These are phyloP conservation scores for Pichia californica DNA, from an alignment of 805 yeast genomes.

Conservation along the genomic window DNA sequence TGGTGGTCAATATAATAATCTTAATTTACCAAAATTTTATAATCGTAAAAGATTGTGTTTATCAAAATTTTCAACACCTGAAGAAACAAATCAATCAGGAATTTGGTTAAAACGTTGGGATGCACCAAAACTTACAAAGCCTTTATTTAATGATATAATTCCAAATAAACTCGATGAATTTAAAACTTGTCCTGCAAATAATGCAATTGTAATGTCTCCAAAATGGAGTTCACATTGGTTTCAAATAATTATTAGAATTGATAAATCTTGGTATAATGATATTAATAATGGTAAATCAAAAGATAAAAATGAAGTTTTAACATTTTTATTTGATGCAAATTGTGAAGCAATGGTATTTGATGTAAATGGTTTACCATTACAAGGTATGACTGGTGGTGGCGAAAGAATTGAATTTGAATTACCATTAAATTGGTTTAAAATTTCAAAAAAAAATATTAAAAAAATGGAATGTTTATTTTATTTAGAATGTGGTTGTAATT, in stretches of 20 bases:
- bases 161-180: constrained; percentile 41
- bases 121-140: constrained; percentile 66
- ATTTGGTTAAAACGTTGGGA: constrained; percentile 61
- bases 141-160: constrained; percentile 55
- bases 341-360: constrained; percentile 81
- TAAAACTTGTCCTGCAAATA: constrained; percentile 59
- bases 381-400: constrained; percentile 82
- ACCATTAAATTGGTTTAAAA: constrained; percentile 46
- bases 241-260: constrained; percentile 57
- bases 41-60: constrained; percentile 44
- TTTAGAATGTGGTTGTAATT: constrained; percentile 87
- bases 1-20: constrained; percentile 65
- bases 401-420: constrained; percentile 70
- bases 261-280: constrained; percentile 47
- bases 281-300: constrained; percentile 40
- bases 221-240: constrained; percentile 98
- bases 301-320: constrained; percentile 5
- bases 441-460: background rate
- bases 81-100: constrained; percentile 25
- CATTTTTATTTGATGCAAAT: constrained; percentile 61
- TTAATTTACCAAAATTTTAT: constrained; percentile 79
- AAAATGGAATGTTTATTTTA: constrained; percentile 60
- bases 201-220: constrained; percentile 66
- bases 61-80: constrained; percentile 26
- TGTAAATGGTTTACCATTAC: constrained; percentile 59